Percentiles rank a stretch among this genome's conserved stretches.
These are phyloP conservation scores for Boletellus sp. DNA, from an alignment of 768 basidiomycete genomes.

Conservation along the genomic window DNA sequence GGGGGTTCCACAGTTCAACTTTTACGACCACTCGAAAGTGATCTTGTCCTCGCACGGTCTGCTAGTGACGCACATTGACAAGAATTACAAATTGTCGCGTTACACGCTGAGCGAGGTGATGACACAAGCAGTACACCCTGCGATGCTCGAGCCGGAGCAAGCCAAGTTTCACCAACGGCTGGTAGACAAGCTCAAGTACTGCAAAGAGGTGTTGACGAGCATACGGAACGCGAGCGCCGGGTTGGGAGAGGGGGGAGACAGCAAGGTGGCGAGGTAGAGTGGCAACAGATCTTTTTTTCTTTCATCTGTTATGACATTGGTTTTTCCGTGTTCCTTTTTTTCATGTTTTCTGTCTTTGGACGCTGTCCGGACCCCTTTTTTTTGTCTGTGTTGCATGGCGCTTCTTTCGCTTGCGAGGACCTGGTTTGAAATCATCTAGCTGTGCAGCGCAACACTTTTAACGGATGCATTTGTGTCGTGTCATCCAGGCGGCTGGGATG, in stretches of 20 bases:
- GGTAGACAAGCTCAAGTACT: constrained; percentile 80
- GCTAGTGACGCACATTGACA: constrained; percentile 86
- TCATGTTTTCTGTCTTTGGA: neutral
- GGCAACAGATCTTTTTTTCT: neutral
- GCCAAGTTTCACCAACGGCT: constrained; percentile 61
- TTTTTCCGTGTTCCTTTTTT: neutral
- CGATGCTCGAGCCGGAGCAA: constrained; percentile 46
- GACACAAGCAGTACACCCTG: constrained; percentile 44
- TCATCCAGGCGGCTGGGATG: too few species aligned
- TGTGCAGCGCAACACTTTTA: too few species aligned
- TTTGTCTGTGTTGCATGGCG: neutral
- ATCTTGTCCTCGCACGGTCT: constrained; percentile 80
- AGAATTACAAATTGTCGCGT: constrained; percentile 73
- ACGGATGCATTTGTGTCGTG: too few species aligned
- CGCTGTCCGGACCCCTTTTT: neutral
- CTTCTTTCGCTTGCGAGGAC: neutral
- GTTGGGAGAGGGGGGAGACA: constrained; percentile 19
- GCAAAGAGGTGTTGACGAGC: constrained; percentile 75
- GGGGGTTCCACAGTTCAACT: constrained; percentile 95
- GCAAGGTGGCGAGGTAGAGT: neutral
- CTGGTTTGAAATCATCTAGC: too few species aligned
- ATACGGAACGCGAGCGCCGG: constrained; percentile 59
- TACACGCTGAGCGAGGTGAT: constrained; percentile 73
- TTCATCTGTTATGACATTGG: neutral
- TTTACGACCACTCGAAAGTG: constrained; percentile 95